Evolutionary conservation across 2,329 filamentous ascomycete genomes (phyloP), one percentile per base, ranked within the genome.

Genomic region (Epicoccum nigrum): DNA sequence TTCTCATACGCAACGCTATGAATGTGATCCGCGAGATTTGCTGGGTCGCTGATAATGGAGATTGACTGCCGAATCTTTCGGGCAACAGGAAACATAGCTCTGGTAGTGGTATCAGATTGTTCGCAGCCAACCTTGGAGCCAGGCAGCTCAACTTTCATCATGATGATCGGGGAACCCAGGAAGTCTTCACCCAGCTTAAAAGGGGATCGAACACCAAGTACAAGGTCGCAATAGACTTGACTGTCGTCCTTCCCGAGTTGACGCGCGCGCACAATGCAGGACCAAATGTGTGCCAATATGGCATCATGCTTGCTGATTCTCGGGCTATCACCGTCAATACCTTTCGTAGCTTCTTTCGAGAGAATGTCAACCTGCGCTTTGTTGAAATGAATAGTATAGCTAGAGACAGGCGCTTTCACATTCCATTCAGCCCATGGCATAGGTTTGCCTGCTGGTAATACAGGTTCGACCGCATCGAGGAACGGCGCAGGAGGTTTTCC

Each of bases 281-380:
- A 52, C 53, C 53, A 56, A 7, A 56, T 20, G 12, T 50, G 53
- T 6, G 53, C 53, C 21, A 56, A 44, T 21, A 56, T n/a, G 4
- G 53, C 53, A 20, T 53, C 53, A 34, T 52, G 53, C 32, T 50
- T 56, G 37, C 48, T 53, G 23, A 56, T 46, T n/a, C 12, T 53
- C 13, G 8, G 15, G n/a, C 1, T 17, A 11, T 41, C n/a, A n/a
- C n/a, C n/a, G n/a, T n/a, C n/a, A n/a, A n/a, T n/a, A n/a, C n/a
- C n/a, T n/a, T n/a, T n/a, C n/a, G n/a, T n/a, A n/a, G n/a, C n/a
- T n/a, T n/a, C n/a, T n/a, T n/a, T n/a, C n/a, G n/a, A n/a, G n/a
- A n/a, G n/a, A n/a, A n/a, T n/a, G n/a, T n/a, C 48, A 21, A 52
- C 16, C 41, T 52, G 48, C 45, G 1, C 20, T 5, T 11, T 15